Evolutionary conservation across 2,329 filamentous ascomycete species (phyloP).

Genomic region (Clonostachys rosea): DNA sequence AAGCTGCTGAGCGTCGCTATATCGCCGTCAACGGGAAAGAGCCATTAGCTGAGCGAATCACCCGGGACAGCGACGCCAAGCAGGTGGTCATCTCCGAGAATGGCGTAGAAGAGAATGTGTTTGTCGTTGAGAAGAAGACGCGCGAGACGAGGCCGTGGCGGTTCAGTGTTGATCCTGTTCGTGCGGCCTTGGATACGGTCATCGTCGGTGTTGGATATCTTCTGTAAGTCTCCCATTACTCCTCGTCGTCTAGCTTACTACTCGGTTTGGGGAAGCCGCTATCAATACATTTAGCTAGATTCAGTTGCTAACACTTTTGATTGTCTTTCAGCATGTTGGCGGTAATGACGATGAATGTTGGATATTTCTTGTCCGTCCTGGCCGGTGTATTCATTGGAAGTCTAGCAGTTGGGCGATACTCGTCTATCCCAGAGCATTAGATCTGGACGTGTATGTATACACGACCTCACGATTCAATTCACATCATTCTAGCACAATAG

Average conservation of each 20-base stretch:
- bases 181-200: slow-evolving; percentile 21
- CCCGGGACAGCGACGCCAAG: slow-evolving; percentile 57
- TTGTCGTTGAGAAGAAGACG: slow-evolving; percentile 60
- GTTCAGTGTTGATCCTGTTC: slow-evolving; percentile 72
- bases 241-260: not conserved
- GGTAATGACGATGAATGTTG: slow-evolving; percentile 75
- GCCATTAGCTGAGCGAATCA: slow-evolving; percentile 53
- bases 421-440: not conserved
- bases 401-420: slow-evolving; percentile 53
- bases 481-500: too few relatives aligned
- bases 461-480: too few relatives aligned
- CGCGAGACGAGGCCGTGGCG: slow-evolving; percentile 66
- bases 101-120: slow-evolving; percentile 76
- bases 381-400: slow-evolving; percentile 73
- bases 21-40: slow-evolving; percentile 65
- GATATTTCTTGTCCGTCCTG: slow-evolving; percentile 68
- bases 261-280: too few relatives aligned
- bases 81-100: slow-evolving; percentile 66
- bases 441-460: not conserved
- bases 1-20: slow-evolving; percentile 71
- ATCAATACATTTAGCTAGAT: not conserved
- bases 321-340: slow-evolving; percentile 63
- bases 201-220: slow-evolving; percentile 69
- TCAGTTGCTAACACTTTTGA: not conserved
- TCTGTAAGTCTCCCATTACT: slow-evolving; percentile 58